Base-by-base conservation (phyloP, 2,329 filamentous ascomycete species). In the Stachybotrys chlorohalonatus region DNA sequence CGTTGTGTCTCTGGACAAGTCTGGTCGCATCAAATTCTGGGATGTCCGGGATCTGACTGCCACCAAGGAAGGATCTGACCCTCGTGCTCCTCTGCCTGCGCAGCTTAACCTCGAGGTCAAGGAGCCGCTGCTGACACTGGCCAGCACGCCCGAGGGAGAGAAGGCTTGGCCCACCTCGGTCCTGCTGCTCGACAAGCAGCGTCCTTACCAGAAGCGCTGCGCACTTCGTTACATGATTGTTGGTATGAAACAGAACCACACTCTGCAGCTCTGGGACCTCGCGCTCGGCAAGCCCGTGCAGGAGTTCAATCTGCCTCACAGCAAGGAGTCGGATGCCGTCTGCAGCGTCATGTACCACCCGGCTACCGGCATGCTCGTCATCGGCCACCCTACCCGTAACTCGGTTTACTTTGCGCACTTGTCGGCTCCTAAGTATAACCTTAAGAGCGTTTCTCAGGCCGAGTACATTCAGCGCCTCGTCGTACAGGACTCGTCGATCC, bases 201-300 rank as follows among this genome's bases (percentile, higher is more conserved):
- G 92, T 59, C 91, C 94, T 49, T 96, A 95, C 72, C 83, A 86
- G 74, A 96, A 94, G 74, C 87, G 89, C 57, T 87, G 89, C 66
- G 92, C 95, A 51, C 79, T 96, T 59, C 85, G 94, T 58, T 99
- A 99, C 75, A 87, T 99, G 76, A 86, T 99, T 68, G 90, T 99
- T 58, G 94, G 94, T 64, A 90, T 97, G 83, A 96, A 97, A 76
- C 94, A 99, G 72, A 99, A 99, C 72, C 94, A 99, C 74, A 95
- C 93, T 54, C 83, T 99, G 58, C 95, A 99, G 77, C 83, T 99
- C 49, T 99, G 94, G 95, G 94, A 99, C 76, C 85, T 99, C 66
- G 91, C 89, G 47, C 85, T 99, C 39, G 89, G 88, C 61, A 96
- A 96, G 73, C 90, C 92, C 32, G 94, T 99, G 45, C 93, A 99